Evolutionary conservation across 2,329 filamentous ascomycete species (phyloP), one percentile per base, ranked within the genome.

Genomic region (Penicillium frequentans): DNA sequence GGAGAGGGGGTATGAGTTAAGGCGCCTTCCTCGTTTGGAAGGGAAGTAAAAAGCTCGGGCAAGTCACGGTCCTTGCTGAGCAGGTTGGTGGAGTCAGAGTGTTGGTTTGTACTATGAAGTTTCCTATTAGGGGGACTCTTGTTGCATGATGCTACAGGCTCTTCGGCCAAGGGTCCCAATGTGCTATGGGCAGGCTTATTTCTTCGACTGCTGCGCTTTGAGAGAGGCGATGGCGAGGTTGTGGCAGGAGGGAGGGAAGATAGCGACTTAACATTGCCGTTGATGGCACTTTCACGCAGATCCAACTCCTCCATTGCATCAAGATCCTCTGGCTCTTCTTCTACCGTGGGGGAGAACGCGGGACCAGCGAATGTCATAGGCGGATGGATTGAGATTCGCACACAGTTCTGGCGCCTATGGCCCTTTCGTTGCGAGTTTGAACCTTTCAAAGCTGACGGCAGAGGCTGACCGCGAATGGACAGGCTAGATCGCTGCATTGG

Each of bases 391-490:
- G 75, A 73, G 50, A 79, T 76, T 21, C 76, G 73, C 3, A 79
- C 73, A 52, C 75, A 78, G 47, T 78, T 77, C 39, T 78, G 75
- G 37, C 76, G 72, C 49, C 69, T 68, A 56, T 79, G 76, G 13
- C 74, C 73, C 52, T 73, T 75, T 27, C 72, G 70, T n/a, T 68
- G 64, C 1, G 67, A 67, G 10, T 66, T 71, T 3, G 66, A 64
- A 8, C 67, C 65, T 50, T 73, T 74, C 52, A 74, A 52, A 6
- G 72, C 72, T 5, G 73, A 75, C 21, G 66, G 59, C 35, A 72
- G 51, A 29, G 67, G 54, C 11, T 35, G 63, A 2, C 60, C 55
- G 39, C 61, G 68, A 11, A 57, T 53, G 26, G 66, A 65, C 14
- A 61, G 53, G 31, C 65, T 67, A 7, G 64, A 55, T 23, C 58